Evolutionary conservation across 2,329 filamentous ascomycete genomes (phyloP), one percentile per base, ranked within the genome.

Genomic region (Fusarium sp.): DNA sequence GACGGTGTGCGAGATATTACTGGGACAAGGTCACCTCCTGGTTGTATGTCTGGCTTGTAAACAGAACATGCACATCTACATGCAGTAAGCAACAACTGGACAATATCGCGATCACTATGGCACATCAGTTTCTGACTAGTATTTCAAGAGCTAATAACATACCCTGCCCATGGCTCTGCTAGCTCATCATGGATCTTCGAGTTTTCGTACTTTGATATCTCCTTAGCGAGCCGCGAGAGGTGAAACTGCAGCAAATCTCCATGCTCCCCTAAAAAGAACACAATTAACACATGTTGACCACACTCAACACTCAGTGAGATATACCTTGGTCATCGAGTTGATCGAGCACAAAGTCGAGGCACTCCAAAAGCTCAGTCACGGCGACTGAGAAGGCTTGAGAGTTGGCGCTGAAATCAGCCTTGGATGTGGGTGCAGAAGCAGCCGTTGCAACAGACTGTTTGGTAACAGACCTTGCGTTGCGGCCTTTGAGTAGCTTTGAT

Each of bases 301-400:
- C 14, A 2, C 14, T 5, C 15, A 15, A 17, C 26, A 28, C 10
- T 15, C 12, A 32, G 11, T 34, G 15, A 6, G 30, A 34, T 17
- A 26, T 9, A 71, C 69, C 68, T 44, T 72, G 63, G 5, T 65
- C 63, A 36, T 70, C 57, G 2, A 69, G 6, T 21, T 68, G 55
- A 12, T 72, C 70, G 21, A 73, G 64, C 0, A 73, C 62, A 47
- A 73, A 73, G 3, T 71, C 71, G 2, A 73, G 48, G 6, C 64
- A 56, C 36, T 72, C 61, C 0, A 62, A 28, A 20, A 72, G 38
- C 47, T 72, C 70, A 5, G 65, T 69, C 11, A 68, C 57, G 8
- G 69, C 70, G 4, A 67, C 65, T 3, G 65, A 59, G 20, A 62
- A 68, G 3, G 71, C 71, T 24, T 60, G 63, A 6, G 62, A 67